A percentile compares a stretch with the other conserved stretches of the same genome.
Conservation (phyloP, 1,284 basidiomycete genomes). For the Irpex lacteus region DNA sequence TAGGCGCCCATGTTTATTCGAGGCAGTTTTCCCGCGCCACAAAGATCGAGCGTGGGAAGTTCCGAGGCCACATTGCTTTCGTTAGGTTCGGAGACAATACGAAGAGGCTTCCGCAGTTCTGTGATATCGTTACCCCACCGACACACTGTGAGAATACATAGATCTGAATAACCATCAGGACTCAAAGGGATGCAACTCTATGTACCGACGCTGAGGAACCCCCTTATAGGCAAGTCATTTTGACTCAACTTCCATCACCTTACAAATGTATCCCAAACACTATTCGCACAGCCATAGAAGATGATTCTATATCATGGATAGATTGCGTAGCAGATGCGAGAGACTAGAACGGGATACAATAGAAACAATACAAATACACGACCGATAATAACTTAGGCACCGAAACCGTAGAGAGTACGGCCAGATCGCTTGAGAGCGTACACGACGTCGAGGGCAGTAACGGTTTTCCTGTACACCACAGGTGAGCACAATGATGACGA, state of each 20-base stretch:
- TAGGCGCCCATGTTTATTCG: background rate
- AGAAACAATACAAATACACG: slow-evolving; percentile 15
- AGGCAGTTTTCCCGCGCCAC: background rate
- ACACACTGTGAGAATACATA: too few species aligned
- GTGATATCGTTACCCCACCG: too few species aligned
- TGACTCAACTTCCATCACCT: too few species aligned
- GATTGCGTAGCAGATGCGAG: background rate
- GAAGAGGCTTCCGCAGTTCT: too few species aligned
- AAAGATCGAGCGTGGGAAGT: background rate
- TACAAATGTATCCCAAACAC: background rate
- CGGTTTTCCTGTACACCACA: slow-evolving; percentile 60
- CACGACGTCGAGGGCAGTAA: slow-evolving; percentile 79
- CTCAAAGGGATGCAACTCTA: too few species aligned
- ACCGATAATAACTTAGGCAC: slow-evolving; percentile 39
- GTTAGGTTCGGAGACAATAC: too few species aligned
- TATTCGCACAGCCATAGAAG: background rate
- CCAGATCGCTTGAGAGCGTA: slow-evolving; percentile 85
- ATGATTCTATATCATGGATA: background rate
- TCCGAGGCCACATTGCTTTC: too few species aligned
- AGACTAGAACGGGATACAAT: slow-evolving; percentile 8
- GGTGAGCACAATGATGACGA: background rate
- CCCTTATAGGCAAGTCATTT: too few species aligned
- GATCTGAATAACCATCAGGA: too few species aligned
- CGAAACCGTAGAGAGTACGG: slow-evolving; percentile 80
- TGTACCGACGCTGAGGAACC: too few species aligned